Evolutionary conservation across 202 grass and related monocot genomes (phyloP).

Genomic region (Tripidium arundinaceum): DNA sequence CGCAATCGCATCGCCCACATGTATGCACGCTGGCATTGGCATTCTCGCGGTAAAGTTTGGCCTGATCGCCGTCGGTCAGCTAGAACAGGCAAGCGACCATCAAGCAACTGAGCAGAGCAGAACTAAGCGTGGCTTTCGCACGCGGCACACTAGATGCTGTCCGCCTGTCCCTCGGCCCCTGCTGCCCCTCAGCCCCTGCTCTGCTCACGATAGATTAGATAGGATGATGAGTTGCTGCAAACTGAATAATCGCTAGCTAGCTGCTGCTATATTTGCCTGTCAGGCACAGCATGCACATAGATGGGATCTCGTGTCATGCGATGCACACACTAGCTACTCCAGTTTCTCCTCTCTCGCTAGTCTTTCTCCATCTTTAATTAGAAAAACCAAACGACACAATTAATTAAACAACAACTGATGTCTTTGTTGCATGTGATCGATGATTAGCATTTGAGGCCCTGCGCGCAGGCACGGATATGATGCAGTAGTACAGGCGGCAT

Average conservation of each 20-base stretch:
- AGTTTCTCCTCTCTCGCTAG: neutral
- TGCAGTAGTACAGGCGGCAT: neutral
- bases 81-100: neutral
- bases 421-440: slow-evolving; percentile 8
- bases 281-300: neutral
- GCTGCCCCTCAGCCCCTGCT: neutral
- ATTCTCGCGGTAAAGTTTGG: neutral
- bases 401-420: neutral
- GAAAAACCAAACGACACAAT: neutral
- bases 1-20: neutral
- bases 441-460: slow-evolving; percentile 39
- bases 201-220: neutral
- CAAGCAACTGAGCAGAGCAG: neutral
- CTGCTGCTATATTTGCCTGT: no score
- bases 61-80: neutral
- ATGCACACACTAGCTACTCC: neutral
- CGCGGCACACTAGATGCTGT: neutral
- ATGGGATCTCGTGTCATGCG: slow-evolving; percentile 29
- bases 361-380: neutral
- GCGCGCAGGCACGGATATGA: neutral
- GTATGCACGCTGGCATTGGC: neutral
- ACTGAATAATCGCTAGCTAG: neutral
- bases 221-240: neutral
- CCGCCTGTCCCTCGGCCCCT: neutral
- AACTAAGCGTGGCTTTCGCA: neutral